phyloP scores from a whole-genome alignment of 108 stramenopile species.

The Tribonema minus region DNA sequence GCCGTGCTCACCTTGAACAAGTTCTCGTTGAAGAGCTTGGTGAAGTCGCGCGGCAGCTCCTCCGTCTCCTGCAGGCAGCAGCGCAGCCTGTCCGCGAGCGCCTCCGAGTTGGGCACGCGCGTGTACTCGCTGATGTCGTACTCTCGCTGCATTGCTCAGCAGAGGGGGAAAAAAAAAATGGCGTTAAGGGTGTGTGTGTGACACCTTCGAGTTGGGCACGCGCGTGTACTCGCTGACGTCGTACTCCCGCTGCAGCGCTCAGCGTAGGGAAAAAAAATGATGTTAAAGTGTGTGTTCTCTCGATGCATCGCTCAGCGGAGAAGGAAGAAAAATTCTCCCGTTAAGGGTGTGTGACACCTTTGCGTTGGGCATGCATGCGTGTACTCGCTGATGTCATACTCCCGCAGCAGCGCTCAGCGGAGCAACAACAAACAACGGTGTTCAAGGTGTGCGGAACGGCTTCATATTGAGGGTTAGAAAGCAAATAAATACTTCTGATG shows the following conservation, averaged over 20 bases:
- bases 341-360: too few relatives aligned
- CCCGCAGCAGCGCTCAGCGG: slow-evolving; percentile 7
- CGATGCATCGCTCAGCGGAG: too few relatives aligned
- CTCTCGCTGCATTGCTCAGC: too few relatives aligned
- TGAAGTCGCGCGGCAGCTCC: slow-evolving; percentile 69
- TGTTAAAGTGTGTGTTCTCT: too few relatives aligned
- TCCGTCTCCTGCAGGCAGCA: slow-evolving; percentile 70
- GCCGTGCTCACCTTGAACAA: too few relatives aligned
- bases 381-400: slow-evolving; percentile 58
- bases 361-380: slow-evolving; percentile 65
- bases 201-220: slow-evolving; percentile 71
- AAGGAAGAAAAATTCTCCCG: too few relatives aligned
- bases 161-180: too few relatives aligned
- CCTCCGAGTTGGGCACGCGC: slow-evolving; percentile 66
- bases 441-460: slow-evolving; percentile 12
- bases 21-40: slow-evolving; percentile 64
- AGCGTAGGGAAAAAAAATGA: too few relatives aligned
- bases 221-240: slow-evolving; percentile 59
- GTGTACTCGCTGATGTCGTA: slow-evolving; percentile 58
- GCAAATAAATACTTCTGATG: too few relatives aligned
- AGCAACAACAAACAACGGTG: too few relatives aligned
- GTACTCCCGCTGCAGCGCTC: slow-evolving; percentile 12
- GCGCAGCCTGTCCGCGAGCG: slow-evolving; percentile 63
- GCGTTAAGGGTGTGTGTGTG: too few relatives aligned
- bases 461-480: too few relatives aligned